Conservation (phyloP, 2,329 filamentous ascomycete species). For the Aspergillus awamori region DNA sequence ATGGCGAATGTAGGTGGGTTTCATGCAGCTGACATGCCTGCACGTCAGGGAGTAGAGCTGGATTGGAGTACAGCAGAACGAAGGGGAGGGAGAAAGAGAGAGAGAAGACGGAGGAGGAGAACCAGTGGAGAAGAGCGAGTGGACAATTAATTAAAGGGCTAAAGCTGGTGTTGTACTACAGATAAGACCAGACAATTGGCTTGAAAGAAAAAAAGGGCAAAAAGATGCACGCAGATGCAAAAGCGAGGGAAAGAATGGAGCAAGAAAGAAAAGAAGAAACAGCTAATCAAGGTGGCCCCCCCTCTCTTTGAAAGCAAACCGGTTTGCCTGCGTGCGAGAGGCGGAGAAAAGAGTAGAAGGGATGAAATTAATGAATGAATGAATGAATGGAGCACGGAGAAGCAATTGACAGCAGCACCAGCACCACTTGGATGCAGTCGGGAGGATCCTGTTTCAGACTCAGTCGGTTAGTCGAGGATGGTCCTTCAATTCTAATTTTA, state of each 20-base stretch:
- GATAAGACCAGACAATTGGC: no score
- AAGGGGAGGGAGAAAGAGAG: constrained; percentile 5
- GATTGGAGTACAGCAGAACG: constrained; percentile 4
- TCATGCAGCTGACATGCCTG: constrained; percentile 26
- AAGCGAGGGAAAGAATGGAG: constrained; percentile 1
- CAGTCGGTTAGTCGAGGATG: background rate
- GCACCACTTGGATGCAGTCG: background rate
- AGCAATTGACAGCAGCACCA: constrained; percentile 4
- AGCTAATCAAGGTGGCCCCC: background rate
- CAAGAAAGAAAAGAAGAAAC: constrained; percentile 6
- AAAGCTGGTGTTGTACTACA: background rate
- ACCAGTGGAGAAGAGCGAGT: constrained; percentile 4
- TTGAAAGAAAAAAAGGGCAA: no score
- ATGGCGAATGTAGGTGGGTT: constrained; percentile 1
- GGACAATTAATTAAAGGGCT: background rate
- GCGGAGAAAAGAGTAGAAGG: constrained; percentile 2
- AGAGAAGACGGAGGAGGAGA: background rate
- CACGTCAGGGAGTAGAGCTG: constrained; percentile 18
- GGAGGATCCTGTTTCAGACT: constrained; percentile 8
- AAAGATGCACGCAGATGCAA: background rate
- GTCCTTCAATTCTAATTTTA: constrained; percentile 6
- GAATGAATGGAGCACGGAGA: background rate
- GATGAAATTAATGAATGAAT: background rate
- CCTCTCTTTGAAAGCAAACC: constrained; percentile 6
- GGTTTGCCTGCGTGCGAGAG: background rate